Evolutionary conservation across 192 early-diverging fungal genomes (phyloP), one percentile per base, ranked within the genome.

Genomic region (Coemansia brasiliensis): DNA sequence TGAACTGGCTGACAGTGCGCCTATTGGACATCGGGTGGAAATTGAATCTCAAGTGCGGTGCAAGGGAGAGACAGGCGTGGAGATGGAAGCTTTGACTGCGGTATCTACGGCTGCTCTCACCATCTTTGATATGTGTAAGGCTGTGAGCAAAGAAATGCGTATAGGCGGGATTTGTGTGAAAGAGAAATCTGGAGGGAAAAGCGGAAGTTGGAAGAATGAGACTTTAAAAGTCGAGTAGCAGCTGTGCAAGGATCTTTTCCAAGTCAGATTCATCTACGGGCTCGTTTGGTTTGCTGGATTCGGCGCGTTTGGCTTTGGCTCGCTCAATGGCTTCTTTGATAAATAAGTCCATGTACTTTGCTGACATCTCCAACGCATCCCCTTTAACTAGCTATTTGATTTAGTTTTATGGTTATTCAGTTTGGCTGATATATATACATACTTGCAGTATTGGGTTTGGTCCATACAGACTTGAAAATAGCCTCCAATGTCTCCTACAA

Each of bases 101-200:
- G 90, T 88, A 1, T 90, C 89, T 8, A 81, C 90, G 0, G 90
- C 93, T 4, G 83, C 88, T 0, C 72, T 92, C 49, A 95, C 95
- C 2, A 85, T 98, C 1, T 95, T 87, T 82, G 95, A 98, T 64
- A 98, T 98, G 95, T 95, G 90, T 70, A 98, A 98, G 62, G 92
- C 93, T 1, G 91, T 88, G 7, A 84, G 87, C 32, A 92, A 92
- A 56, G 77, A 70, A n/a, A 95, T 95, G 81, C 65, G 69, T 20
- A 94, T 98, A 62, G 76, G 81, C 22, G 80, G 84, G 37, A 79
- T 95, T 29, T 67, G 86, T 3, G 86, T 98, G 0, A 69, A 89
- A 17, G 69, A 83, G 48, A 98, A 98, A 69, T 75, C 85, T 1
- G 95, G 95, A 5, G 95, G 95, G 6, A 90, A 90, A 59, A 89